Base-by-base conservation (phyloP, 805 yeast species). In the Ogataea polymorpha region DNA sequence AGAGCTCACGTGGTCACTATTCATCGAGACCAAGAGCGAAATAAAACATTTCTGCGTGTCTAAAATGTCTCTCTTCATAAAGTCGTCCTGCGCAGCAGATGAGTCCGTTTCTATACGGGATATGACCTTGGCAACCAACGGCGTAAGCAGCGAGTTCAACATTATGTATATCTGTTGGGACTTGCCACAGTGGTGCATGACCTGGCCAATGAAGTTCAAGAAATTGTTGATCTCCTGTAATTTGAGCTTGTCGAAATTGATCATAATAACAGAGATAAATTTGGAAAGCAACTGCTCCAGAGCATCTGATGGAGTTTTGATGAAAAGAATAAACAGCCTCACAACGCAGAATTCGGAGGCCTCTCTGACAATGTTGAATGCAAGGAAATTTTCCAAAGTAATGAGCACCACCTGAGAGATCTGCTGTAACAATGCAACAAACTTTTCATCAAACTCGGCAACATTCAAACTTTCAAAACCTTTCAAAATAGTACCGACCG, bases 271-370 rank as follows among this genome's bases (percentile, higher is more conserved):
- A 2, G 86, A 76, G 44, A 93, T 78, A 46, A 89, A 74, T 56
- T 86, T 81, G 48, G 82, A 81, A 61, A 86, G 70, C 34, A 76
- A 70, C 7, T 56, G 56, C 41, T 71, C 67, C 30, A 71, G 65
- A 16, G 53, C 56, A 9, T 31, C 35, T 6, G 64, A 62, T 15
- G 63, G 62, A 40, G 50, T 44, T 35, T 58, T 63, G 17, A 78
- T 78, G 53, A 93, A 67, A 30, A 91, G 68, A 16, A 95, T 87
- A 40, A 89, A 83, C 51, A 93, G 73, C 47, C 98, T 75, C 9
- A 96, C 87, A 64, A 90, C 82, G 23, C 96, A 79, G 60, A 86
- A 88, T 53, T 96, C 75, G 4, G 91, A 72, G 4, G 96, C 83
- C 51, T 88, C 96, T 58, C 98, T 76, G 33, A 91, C 78, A 23